A percentile compares a stretch with the other conserved stretches of the same genome.
phyloP scores from a whole-genome alignment of 345 rosid species.

The Psidium guajava region DNA sequence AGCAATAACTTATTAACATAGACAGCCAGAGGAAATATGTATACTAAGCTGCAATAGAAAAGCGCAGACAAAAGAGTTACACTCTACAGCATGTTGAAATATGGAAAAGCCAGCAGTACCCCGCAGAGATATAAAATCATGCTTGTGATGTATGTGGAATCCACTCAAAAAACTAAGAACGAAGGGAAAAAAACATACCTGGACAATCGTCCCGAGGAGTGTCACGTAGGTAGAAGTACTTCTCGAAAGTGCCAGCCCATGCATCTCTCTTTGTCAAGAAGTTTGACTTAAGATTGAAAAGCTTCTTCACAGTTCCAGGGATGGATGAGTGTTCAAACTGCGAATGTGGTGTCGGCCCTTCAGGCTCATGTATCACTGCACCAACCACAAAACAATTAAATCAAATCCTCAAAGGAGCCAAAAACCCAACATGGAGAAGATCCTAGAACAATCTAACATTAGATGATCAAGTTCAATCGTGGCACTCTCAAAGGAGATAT shows the following conservation, averaged over 20 bases:
- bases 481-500: background rate
- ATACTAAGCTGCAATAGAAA: background rate
- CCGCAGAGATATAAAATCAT: background rate
- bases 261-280: slow-evolving; percentile 97
- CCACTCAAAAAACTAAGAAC: background rate
- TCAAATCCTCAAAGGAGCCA: background rate
- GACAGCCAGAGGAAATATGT: background rate
- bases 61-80: background rate
- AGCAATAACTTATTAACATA: background rate
- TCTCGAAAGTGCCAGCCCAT: slow-evolving; percentile 96
- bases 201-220: slow-evolving; percentile 95
- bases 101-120: background rate
- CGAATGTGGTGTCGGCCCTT: slow-evolving; percentile 71
- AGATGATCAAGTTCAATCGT: background rate
- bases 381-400: slow-evolving; percentile 3
- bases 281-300: slow-evolving; percentile 75
- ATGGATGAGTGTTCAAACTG: slow-evolving; percentile 92
- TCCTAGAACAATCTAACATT: background rate
- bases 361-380: slow-evolving; percentile 84
- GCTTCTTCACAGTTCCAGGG: slow-evolving; percentile 95
- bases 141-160: background rate
- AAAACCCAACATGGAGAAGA: background rate
- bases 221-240: slow-evolving; percentile 50
- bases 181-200: slow-evolving; percentile 33
- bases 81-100: background rate